Evolutionary conservation across 2,329 filamentous ascomycete species (phyloP).

Genomic region (Sporothrix inflata): DNA sequence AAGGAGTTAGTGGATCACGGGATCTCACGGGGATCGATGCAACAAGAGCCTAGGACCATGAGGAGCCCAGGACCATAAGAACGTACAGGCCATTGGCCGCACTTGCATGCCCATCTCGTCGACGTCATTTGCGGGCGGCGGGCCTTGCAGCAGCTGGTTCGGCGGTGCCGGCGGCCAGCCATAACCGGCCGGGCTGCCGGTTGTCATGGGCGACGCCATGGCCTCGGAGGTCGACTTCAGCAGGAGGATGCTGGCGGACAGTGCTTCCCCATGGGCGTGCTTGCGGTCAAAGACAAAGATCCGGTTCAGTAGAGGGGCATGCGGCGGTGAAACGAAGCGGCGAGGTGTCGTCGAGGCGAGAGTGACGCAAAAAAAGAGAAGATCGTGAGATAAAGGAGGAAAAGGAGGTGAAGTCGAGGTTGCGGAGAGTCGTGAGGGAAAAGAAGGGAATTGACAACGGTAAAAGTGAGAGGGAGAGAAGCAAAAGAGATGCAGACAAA

Average conservation of each 20-base stretch:
- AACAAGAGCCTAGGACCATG: not conserved
- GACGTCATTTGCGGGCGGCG: slow-evolving; percentile 28
- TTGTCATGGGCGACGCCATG: slow-evolving; percentile 35
- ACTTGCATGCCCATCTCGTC: slow-evolving; percentile 40
- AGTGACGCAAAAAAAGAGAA: not conserved
- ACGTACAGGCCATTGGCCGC: slow-evolving; percentile 43
- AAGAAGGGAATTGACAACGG: not conserved
- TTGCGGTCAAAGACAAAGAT: not conserved
- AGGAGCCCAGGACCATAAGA: not conserved
- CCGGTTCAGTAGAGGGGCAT: not conserved
- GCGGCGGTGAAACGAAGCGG: not conserved
- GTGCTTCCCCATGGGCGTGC: slow-evolving; percentile 22
- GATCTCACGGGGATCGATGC: not conserved
- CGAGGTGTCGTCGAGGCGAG: not conserved
- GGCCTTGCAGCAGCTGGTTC: slow-evolving; percentile 21
- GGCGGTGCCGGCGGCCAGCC: slow-evolving; percentile 26
- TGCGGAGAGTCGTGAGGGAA: not conserved
- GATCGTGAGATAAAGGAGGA: not conserved
- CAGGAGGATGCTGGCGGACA: not conserved
- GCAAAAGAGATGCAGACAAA: not conserved
- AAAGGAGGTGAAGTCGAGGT: slow-evolving; percentile 2
- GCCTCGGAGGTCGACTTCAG: slow-evolving; percentile 13
- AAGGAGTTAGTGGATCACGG: slow-evolving; percentile 27
- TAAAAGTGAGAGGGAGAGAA: not conserved
- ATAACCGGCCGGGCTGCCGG: slow-evolving; percentile 26